Evolutionary conservation across 306 rosid species (phyloP).

Genomic region (Ormosia emarginata): DNA sequence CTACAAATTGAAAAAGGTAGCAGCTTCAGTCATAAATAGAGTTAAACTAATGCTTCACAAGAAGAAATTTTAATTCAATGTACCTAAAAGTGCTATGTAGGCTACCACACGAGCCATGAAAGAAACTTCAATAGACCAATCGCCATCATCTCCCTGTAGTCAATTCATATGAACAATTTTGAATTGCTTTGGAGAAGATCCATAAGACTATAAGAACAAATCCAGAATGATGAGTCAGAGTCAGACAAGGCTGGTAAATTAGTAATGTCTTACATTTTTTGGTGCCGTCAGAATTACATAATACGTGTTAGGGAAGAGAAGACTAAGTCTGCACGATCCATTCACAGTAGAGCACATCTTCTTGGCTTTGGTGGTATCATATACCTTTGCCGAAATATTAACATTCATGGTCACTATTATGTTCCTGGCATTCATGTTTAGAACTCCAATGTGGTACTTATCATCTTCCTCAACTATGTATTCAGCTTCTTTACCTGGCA

Average conservation of each 20-base stretch:
- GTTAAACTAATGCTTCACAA: neutral
- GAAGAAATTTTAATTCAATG: neutral
- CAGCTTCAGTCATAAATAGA: neutral
- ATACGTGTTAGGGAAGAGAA: conserved; percentile 47
- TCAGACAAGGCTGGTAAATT: neutral
- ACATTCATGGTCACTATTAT: conserved; percentile 37
- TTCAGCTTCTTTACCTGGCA: conserved; percentile 53
- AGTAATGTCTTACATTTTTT: conserved; percentile 40
- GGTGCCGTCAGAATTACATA: conserved; percentile 53
- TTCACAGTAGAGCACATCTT: conserved; percentile 46
- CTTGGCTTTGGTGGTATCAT: conserved; percentile 59
- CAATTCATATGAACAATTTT: neutral
- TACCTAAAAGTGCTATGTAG: conserved; percentile 63
- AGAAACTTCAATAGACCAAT: conserved; percentile 44
- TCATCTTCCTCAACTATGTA: conserved; percentile 57
- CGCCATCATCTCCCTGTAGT: conserved; percentile 41
- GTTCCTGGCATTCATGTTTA: conserved; percentile 47
- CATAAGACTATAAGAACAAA: neutral
- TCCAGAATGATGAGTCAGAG: neutral
- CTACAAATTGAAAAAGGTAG: conserved; percentile 28
- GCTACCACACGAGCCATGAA: conserved; percentile 42
- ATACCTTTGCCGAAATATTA: conserved; percentile 59
- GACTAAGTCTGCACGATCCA: conserved; percentile 49
- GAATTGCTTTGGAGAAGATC: neutral
- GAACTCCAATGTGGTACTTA: conserved; percentile 53